A percentile compares a stretch with the other conserved stretches of the same genome.
Evolutionary conservation across 2,329 filamentous ascomycete species (phyloP).

Genomic region (Penicillium griseofulvum): DNA sequence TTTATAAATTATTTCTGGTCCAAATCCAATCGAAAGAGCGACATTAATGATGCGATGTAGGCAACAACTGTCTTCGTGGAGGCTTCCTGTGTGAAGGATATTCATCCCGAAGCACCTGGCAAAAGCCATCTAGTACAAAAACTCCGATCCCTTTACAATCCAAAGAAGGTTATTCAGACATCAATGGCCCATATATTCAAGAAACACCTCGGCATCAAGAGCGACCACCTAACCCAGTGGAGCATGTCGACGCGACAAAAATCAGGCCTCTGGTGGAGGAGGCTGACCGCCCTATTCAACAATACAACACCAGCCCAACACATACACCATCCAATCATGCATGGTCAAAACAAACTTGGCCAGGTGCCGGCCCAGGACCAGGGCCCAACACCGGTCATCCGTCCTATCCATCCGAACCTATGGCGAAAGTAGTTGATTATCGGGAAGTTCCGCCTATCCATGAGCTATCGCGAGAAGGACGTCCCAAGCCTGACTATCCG

Average conservation of each 20-base stretch:
- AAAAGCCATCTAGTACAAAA: slow-evolving; percentile 70
- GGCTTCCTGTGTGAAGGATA: slow-evolving; percentile 92
- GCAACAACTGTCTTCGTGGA: slow-evolving; percentile 85
- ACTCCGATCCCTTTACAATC: slow-evolving; percentile 74
- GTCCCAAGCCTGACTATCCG: slow-evolving; percentile 41
- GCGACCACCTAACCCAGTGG: slow-evolving; percentile 32
- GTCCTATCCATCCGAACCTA: slow-evolving; percentile 38
- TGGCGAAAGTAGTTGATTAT: slow-evolving; percentile 38
- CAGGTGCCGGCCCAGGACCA: slow-evolving; percentile 13
- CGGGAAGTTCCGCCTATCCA: slow-evolving; percentile 42
- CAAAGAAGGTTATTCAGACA: slow-evolving; percentile 62
- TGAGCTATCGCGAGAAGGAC: slow-evolving; percentile 39
- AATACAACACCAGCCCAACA: slow-evolving; percentile 44
- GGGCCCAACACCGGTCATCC: slow-evolving; percentile 29
- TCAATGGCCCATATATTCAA: slow-evolving; percentile 37
- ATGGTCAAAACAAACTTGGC: slow-evolving; percentile 44
- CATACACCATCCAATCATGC: slow-evolving; percentile 32
- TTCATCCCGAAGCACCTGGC: slow-evolving; percentile 72
- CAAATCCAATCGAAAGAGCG: slow-evolving; percentile 5
- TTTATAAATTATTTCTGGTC: slow-evolving; percentile 9
- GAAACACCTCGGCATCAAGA: slow-evolving; percentile 42
- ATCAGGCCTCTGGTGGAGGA: slow-evolving; percentile 49
- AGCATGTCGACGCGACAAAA: slow-evolving; percentile 47
- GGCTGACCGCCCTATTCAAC: slow-evolving; percentile 36
- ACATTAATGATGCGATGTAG: slow-evolving; percentile 44